A percentile compares a stretch with the other conserved stretches of the same genome.
Conservation (phyloP, 2,329 filamentous ascomycete species). For the Apiospora saccharicola region DNA sequence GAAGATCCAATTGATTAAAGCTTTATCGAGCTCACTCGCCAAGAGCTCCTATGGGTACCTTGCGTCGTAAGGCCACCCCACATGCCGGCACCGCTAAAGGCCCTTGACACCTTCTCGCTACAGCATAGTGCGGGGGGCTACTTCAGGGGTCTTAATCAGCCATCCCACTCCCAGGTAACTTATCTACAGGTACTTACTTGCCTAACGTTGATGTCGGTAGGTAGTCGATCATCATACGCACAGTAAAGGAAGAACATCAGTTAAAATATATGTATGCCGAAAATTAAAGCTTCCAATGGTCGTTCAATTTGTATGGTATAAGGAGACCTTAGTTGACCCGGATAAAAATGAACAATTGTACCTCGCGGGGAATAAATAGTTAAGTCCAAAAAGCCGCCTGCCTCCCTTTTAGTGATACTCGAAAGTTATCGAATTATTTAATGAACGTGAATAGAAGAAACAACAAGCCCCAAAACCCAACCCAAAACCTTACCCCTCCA, state of each 20-base stretch:
- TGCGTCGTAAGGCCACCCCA: conserved; percentile 16
- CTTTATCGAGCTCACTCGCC: neutral
- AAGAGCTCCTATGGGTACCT: neutral
- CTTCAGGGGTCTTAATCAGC: neutral
- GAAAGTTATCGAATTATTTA: neutral
- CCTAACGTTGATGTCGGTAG: neutral
- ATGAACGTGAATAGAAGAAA: neutral
- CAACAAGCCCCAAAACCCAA: neutral
- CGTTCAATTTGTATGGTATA: too few species aligned
- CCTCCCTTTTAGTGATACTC: neutral
- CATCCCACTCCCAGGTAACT: neutral
- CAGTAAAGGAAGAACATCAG: too few species aligned
- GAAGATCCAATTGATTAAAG: neutral
- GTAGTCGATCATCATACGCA: neutral
- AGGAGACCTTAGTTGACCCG: neutral
- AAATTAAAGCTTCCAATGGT: neutral
- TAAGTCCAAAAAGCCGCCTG: neutral
- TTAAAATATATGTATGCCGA: neutral
- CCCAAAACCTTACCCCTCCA: neutral
- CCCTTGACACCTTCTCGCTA: neutral
- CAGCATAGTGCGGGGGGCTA: neutral
- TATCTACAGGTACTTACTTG: too few species aligned
- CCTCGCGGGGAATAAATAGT: neutral
- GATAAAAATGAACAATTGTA: neutral
- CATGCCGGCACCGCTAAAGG: neutral